phyloP scores from a whole-genome alignment of 345 rosid genomes.

The Noccaea caerulescens region DNA sequence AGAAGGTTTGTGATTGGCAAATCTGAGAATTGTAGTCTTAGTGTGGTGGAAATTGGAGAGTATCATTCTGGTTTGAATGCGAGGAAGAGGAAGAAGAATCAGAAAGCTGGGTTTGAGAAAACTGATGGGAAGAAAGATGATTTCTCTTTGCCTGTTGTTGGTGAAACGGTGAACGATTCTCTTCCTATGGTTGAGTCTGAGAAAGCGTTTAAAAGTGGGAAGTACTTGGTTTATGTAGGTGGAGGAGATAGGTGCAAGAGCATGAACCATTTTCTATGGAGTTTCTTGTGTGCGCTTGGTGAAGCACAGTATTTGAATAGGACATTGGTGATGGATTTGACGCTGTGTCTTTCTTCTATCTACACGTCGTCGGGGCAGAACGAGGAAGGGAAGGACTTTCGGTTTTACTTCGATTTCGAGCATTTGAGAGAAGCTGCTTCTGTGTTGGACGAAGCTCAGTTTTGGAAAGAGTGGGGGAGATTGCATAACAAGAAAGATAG shows the following conservation, averaged over 20 bases:
- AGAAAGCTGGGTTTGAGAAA: constrained; percentile 72
- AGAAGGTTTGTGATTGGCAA: constrained; percentile 69
- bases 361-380: constrained; percentile 73
- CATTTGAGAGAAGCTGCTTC: constrained; percentile 88
- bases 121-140: constrained; percentile 42
- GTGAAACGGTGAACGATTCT: constrained; percentile 76
- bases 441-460: constrained; percentile 83
- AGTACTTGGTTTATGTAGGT: constrained; percentile 73
- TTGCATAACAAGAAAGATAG: constrained; percentile 63
- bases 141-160: constrained; percentile 60
- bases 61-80: constrained; percentile 93
- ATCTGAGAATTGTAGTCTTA: constrained; percentile 66
- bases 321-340: constrained; percentile 88
- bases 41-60: constrained; percentile 70
- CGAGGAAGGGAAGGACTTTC: constrained; percentile 93
- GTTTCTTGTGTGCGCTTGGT: constrained; percentile 92
- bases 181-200: constrained; percentile 76
- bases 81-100: constrained; percentile 82
- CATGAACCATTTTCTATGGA: constrained; percentile 96
- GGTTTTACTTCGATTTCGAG: constrained; percentile 94
- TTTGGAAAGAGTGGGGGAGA: constrained; percentile 82
- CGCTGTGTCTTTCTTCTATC: constrained; percentile 73
- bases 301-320: constrained; percentile 94
- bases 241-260: constrained; percentile 94
- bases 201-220: constrained; percentile 62